Evolutionary conservation across 768 basidiomycete species (phyloP).

Genomic region (Exidia glandulosa): DNA sequence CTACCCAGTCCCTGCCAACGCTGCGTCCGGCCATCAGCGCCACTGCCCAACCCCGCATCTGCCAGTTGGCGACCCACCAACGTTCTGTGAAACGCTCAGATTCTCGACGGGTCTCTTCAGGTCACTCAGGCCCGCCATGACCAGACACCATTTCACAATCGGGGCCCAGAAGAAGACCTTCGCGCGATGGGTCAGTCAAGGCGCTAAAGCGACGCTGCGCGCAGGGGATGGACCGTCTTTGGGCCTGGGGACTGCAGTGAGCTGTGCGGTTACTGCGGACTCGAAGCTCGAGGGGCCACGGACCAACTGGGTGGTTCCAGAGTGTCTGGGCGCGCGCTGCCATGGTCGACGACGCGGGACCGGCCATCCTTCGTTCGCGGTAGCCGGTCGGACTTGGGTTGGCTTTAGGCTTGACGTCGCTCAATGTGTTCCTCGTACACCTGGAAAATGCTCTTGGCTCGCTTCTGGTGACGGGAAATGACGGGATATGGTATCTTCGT

Average conservation of each 20-base stretch:
- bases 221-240: background rate
- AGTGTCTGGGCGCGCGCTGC: slow-evolving; percentile 72
- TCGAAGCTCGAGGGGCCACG: too few species aligned
- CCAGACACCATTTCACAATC: slow-evolving; percentile 86
- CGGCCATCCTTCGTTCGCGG: slow-evolving; percentile 47
- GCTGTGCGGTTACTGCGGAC: background rate
- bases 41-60: background rate
- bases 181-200: slow-evolving; percentile 39
- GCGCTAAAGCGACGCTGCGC: background rate
- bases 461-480: too few species aligned
- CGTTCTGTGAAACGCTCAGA: slow-evolving; percentile 83
- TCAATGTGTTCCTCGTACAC: too few species aligned
- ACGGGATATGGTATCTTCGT: too few species aligned
- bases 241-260: background rate
- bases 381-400: background rate
- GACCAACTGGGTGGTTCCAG: slow-evolving; percentile 92
- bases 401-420: too few species aligned
- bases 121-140: slow-evolving; percentile 76
- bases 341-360: slow-evolving; percentile 63
- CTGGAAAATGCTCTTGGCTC: too few species aligned
- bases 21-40: background rate
- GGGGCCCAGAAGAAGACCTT: slow-evolving; percentile 99
- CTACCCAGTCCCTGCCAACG: background rate
- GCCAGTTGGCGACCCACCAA: slow-evolving; percentile 44
- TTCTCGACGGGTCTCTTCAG: slow-evolving; percentile 85